A percentile compares a stretch with the other conserved stretches of the same genome.
Conservation (phyloP, 225 moss, liverwort and hornwort genomes). For the Bryoerythrophyllum caledonicum region DNA sequence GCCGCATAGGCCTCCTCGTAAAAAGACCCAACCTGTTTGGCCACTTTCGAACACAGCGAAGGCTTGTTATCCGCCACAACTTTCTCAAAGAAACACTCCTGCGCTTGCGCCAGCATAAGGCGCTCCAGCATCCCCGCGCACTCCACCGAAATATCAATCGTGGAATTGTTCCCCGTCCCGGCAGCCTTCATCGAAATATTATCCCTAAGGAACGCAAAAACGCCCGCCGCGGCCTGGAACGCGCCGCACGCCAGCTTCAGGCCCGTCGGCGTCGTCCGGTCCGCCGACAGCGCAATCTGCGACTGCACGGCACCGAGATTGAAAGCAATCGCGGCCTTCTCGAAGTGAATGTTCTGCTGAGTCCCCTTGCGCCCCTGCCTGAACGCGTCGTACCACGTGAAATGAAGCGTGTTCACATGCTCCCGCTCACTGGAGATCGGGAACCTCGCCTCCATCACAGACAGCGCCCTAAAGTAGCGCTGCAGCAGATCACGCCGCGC, state of each 20-base stretch:
- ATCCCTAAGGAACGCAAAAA: conserved; percentile 90
- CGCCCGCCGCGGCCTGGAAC: conserved; percentile 94
- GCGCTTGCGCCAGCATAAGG: conserved; percentile 97
- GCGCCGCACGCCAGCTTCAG: conserved; percentile 95
- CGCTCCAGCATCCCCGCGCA: conserved; percentile 99
- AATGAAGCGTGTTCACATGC: conserved; percentile 84
- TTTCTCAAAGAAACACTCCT: conserved; percentile 98
- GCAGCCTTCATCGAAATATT: conserved; percentile 99
- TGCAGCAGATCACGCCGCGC: conserved; percentile 88
- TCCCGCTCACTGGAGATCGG: conserved; percentile 97
- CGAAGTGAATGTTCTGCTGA: conserved; percentile 98
- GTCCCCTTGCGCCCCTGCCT: conserved; percentile 90
- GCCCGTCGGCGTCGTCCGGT: conserved; percentile 71
- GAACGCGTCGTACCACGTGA: conserved; percentile 98
- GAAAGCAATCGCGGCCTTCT: conserved; percentile 98
- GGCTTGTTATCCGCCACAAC: conserved; percentile 89
- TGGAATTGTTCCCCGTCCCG: conserved; percentile 67
- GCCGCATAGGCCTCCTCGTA: conserved; percentile 99
- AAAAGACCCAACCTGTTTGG: conserved; percentile 94
- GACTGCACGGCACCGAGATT: conserved; percentile 97
- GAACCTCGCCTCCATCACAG: conserved; percentile 97
- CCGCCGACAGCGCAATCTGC: conserved; percentile 94
- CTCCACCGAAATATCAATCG: conserved; percentile 94
- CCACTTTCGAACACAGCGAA: conserved; percentile 90
- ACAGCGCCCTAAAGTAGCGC: conserved; percentile 87